Conservation (phyloP, 1,284 basidiomycete genomes). For the Puccinia brachypodii region DNA sequence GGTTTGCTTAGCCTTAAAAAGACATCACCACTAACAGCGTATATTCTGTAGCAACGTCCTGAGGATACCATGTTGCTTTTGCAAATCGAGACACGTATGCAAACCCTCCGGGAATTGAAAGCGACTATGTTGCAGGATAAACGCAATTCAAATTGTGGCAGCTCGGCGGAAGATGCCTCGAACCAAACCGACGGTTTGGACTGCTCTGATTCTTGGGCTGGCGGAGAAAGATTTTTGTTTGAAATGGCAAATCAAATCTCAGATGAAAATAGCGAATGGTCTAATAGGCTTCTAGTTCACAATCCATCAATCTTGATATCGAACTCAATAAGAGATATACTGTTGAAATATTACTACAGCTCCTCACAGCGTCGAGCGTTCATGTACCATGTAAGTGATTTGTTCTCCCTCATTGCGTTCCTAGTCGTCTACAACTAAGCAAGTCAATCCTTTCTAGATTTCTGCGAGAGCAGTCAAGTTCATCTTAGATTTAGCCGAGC, state of each 20-base stretch:
- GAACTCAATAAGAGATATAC: slow-evolving; percentile 74
- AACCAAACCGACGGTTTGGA: slow-evolving; percentile 8
- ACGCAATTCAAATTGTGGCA: background rate
- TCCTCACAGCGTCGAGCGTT: slow-evolving; percentile 71
- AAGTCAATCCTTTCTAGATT: slow-evolving; percentile 9
- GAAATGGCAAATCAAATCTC: slow-evolving; percentile 46
- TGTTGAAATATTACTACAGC: slow-evolving; percentile 87
- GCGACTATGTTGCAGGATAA: slow-evolving; percentile 20
- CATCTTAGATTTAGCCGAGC: slow-evolving; percentile 44
- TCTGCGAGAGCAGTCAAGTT: slow-evolving; percentile 64
- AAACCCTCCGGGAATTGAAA: slow-evolving; percentile 33
- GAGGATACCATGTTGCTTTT: slow-evolving; percentile 35
- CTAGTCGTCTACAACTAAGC: background rate
- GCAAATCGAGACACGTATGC: slow-evolving; percentile 39
- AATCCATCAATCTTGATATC: slow-evolving; percentile 80
- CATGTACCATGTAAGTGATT: slow-evolving; percentile 69
- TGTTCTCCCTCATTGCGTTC: background rate
- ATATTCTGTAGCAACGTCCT: slow-evolving; percentile 17
- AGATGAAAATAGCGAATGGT: slow-evolving; percentile 61
- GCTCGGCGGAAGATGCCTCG: background rate
- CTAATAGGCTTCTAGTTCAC: slow-evolving; percentile 88
- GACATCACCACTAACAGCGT: background rate
- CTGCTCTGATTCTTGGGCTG: slow-evolving; percentile 13
- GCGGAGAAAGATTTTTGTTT: slow-evolving; percentile 40
- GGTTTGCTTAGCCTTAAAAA: slow-evolving; percentile 50